Percentiles rank a stretch among this genome's conserved stretches.
Evolutionary conservation across 768 basidiomycete species (phyloP).

Genomic region (Trametes cinnabarina): DNA sequence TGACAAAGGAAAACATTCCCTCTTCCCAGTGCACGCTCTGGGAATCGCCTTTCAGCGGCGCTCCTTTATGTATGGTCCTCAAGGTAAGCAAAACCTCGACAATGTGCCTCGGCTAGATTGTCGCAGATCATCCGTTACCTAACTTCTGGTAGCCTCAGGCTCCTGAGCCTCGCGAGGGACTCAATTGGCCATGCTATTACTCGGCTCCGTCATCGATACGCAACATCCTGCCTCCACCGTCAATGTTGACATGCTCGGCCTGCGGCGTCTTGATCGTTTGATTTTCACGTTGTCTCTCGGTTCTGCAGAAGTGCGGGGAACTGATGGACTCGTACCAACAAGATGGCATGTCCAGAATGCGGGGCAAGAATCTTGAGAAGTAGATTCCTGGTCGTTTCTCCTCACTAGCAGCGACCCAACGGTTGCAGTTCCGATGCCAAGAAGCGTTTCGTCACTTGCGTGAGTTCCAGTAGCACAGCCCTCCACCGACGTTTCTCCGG

Average conservation of each 20-base stretch:
- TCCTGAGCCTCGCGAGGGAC: no score
- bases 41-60: no score
- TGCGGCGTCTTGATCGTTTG: no score
- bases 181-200: no score
- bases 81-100: not conserved
- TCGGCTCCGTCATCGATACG: no score
- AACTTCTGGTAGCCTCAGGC: not conserved
- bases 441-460: not conserved
- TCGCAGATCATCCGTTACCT: not conserved
- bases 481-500: slow-evolving; percentile 10
- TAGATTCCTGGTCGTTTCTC: not conserved
- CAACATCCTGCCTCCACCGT: no score
- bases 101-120: not conserved
- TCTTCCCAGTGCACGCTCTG: no score
- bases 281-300: not conserved
- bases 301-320: slow-evolving; percentile 5
- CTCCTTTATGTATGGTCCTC: not conserved
- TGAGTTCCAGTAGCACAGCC: not conserved
- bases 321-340: not conserved
- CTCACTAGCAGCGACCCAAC: not conserved
- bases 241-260: no score
- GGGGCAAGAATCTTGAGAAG: not conserved
- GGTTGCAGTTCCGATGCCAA: slow-evolving; percentile 1
- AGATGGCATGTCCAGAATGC: not conserved
- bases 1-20: no score